A percentile compares a stretch with the other conserved stretches of the same genome.
Conservation (phyloP, 192 early-diverging fungal species). For the Gaertneriomyces semiglobifer region DNA sequence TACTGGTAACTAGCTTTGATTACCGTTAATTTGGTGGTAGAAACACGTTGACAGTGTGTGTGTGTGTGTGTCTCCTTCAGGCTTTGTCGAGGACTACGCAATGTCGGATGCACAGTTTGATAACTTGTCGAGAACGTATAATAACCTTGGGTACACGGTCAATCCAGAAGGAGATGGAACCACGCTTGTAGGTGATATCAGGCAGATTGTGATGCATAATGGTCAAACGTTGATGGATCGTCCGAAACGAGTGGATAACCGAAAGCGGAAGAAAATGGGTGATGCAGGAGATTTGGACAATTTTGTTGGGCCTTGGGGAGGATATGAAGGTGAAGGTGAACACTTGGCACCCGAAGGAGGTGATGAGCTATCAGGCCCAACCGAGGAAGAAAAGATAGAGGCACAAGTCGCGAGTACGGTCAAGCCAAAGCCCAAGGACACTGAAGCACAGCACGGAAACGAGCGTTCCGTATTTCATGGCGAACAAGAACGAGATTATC, state of each 20-base stretch:
- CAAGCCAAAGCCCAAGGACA: conserved; percentile 25
- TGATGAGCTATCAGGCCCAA: conserved; percentile 29
- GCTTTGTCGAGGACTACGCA: conserved; percentile 74
- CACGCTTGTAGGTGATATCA: conserved; percentile 64
- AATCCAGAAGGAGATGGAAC: conserved; percentile 67
- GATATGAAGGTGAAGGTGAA: conserved; percentile 74
- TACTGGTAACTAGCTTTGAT: conserved; percentile 30
- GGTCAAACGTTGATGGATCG: conserved; percentile 55
- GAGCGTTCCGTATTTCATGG: conserved; percentile 90
- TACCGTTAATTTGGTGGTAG: not conserved
- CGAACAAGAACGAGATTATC: conserved; percentile 80
- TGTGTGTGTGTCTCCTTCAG: conserved; percentile 30
- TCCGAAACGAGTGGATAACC: conserved; percentile 44
- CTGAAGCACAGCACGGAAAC: conserved; percentile 47
- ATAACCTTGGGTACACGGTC: conserved; percentile 73
- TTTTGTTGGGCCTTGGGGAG: conserved; percentile 92
- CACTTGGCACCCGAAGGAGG: conserved; percentile 11
- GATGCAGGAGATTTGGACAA: conserved; percentile 72
- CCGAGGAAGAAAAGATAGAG: conserved; percentile 46
- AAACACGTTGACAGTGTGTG: not conserved
- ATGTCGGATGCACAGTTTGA: conserved; percentile 73
- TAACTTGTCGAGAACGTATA: conserved; percentile 79
- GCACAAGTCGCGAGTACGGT: conserved; percentile 37
- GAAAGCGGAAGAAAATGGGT: conserved; percentile 72
- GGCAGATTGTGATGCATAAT: conserved; percentile 45